phyloP scores from a whole-genome alignment of 2,329 filamentous ascomycete species.

The Fusarium xylarioides region DNA sequence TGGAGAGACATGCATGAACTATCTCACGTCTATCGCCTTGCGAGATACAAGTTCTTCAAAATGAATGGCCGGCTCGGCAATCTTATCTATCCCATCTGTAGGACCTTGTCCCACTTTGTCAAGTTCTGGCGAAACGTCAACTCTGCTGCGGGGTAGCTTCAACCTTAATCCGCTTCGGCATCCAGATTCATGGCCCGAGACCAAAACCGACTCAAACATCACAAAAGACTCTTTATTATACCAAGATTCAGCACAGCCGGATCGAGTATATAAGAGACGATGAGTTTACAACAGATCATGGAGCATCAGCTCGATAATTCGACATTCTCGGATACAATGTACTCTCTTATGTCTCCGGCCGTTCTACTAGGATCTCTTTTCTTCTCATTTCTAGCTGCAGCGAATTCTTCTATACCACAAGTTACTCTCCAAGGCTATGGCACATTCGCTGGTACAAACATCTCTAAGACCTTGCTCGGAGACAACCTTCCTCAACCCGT shows the following conservation, averaged over 20 bases:
- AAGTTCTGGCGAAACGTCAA: background rate
- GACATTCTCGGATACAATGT: background rate
- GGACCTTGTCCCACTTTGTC: background rate
- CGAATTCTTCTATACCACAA: background rate
- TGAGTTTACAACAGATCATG: background rate
- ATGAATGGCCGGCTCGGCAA: background rate
- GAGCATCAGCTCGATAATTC: background rate
- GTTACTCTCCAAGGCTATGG: constrained; percentile 1
- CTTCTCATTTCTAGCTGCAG: background rate
- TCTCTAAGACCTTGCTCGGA: background rate
- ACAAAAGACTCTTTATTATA: background rate
- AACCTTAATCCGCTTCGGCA: background rate
- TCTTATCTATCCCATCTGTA: background rate
- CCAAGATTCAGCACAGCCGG: rapidly evolving
- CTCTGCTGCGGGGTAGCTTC: background rate
- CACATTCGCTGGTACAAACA: background rate
- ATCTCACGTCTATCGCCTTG: background rate
- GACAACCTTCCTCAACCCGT: background rate
- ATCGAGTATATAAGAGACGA: background rate
- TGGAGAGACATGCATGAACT: background rate
- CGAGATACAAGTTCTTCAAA: background rate
- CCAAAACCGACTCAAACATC: background rate
- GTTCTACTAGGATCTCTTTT: background rate
- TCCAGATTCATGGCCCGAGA: background rate
- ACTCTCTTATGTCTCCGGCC: background rate